Evolutionary conservation across 148 eudicot genomes (phyloP), one percentile per base, ranked within the genome.

Genomic region (Arctostaphylos glauca): DNA sequence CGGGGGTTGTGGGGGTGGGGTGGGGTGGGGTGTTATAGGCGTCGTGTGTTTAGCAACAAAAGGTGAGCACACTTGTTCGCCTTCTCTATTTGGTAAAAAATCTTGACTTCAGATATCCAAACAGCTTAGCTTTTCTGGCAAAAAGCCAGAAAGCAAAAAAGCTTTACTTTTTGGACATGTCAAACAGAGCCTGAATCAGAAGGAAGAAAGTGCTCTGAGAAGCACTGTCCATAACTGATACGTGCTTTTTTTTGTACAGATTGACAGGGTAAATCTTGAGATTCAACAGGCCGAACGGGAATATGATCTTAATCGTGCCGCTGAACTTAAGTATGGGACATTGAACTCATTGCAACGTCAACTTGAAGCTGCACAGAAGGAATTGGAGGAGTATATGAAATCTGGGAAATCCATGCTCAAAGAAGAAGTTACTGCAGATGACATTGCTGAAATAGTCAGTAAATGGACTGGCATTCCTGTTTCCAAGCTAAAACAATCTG

Each of bases 401-500:
- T 92, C 98, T 71, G 99, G 99, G 15, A 96, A 96, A 87, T 94
- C 99, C n/a, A 92, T 94, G 98, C 89, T 96, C 15, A 89, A 97
- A 15, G 99, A 96, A 86, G 98, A 96, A 90, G 99, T 94, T 9
- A 87, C 92, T 9, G 99, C 90, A 6, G 86, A 55, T 50, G 99
- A 94, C 74, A 96, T 96, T 83, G 94, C 99, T 58, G 99, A 96
- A 87, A 94, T 96, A 76, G 99, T 96, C 47, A 94, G 98, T 84
- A 96, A 96, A 84, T 96, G 99, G 99, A 96, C 99, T 3, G 97
- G 99, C 44, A 96, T 96, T 74, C 99, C 99, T 9, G 90, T 96
- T 31, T 96, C 98, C 54, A 96, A 96, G 90, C 91, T 96, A 5
- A 94, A 93, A 82, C 95, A 96, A 64, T 90, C 97, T 0, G 99